Conservation (phyloP, 805 yeast species). For the Trichomonascus vanleenenianus region DNA sequence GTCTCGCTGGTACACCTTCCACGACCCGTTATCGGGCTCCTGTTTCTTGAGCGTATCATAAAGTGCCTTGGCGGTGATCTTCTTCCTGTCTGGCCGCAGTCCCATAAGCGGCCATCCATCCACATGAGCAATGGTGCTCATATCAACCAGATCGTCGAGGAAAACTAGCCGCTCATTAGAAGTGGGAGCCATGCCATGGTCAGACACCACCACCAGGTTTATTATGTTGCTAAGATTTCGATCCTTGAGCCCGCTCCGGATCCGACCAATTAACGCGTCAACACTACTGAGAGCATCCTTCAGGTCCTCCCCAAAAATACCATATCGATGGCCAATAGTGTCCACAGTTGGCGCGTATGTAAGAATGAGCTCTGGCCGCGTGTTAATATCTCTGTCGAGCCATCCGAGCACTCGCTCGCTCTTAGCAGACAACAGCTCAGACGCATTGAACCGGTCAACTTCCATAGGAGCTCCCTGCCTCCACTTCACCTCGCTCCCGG, state of each 20-base stretch:
- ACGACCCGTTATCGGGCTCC: slow-evolving; percentile 24
- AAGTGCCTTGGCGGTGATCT: slow-evolving; percentile 35
- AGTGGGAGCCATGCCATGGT: slow-evolving; percentile 93
- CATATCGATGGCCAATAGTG: slow-evolving; percentile 65
- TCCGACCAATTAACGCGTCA: slow-evolving; percentile 50
- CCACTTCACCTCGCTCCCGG: slow-evolving; percentile 75
- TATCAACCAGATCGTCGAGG: slow-evolving; percentile 62
- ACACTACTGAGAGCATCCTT: slow-evolving; percentile 50
- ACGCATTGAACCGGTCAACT: slow-evolving; percentile 56
- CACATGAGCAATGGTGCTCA: slow-evolving; percentile 46
- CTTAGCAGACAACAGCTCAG: slow-evolving; percentile 53
- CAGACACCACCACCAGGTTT: slow-evolving; percentile 73
- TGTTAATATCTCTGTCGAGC: slow-evolving; percentile 48
- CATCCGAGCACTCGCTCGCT: slow-evolving; percentile 51
- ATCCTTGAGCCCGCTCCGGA: slow-evolving; percentile 40
- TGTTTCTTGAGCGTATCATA: slow-evolving; percentile 23
- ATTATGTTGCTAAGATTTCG: slow-evolving; percentile 59
- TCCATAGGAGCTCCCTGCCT: slow-evolving; percentile 39
- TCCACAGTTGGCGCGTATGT: slow-evolving; percentile 79
- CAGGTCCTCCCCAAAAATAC: slow-evolving; percentile 55
- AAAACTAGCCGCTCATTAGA: slow-evolving; percentile 58
- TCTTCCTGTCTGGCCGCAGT: slow-evolving; percentile 45
- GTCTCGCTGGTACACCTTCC: slow-evolving; percentile 43
- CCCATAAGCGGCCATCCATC: slow-evolving; percentile 90
- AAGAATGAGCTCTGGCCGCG: slow-evolving; percentile 69